Conservation (phyloP, 345 rosid species). For the Garcia nutans region DNA sequence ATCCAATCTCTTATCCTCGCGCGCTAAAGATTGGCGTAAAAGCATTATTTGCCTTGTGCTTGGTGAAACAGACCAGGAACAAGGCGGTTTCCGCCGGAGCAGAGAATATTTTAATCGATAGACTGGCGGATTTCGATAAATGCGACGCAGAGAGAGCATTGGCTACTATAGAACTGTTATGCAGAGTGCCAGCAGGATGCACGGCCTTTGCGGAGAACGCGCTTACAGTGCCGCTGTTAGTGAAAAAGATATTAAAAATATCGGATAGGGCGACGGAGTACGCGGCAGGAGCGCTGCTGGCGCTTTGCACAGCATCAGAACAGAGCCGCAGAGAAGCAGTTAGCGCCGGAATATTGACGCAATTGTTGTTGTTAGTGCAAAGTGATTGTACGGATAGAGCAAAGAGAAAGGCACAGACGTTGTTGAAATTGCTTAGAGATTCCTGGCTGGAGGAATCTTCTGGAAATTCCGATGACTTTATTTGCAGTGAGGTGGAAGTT, state of each 20-base stretch:
- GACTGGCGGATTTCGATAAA: slow-evolving; percentile 70
- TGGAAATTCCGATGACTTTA: slow-evolving; percentile 64
- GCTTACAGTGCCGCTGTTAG: slow-evolving; percentile 75
- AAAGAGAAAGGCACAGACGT: slow-evolving; percentile 89
- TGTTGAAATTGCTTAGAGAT: slow-evolving; percentile 76
- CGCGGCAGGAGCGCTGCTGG: slow-evolving; percentile 82
- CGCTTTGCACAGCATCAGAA: slow-evolving; percentile 73
- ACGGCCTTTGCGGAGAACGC: slow-evolving; percentile 65
- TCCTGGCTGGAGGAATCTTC: slow-evolving; percentile 72
- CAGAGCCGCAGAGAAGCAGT: slow-evolving; percentile 73
- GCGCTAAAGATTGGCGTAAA: slow-evolving; percentile 71
- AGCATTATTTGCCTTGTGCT: slow-evolving; percentile 79
- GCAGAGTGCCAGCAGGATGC: slow-evolving; percentile 73
- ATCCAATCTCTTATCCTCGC: slow-evolving; percentile 53
- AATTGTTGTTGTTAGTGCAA: slow-evolving; percentile 78
- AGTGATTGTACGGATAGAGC: slow-evolving; percentile 97
- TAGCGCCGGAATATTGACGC: slow-evolving; percentile 80
- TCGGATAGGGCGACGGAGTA: slow-evolving; percentile 93
- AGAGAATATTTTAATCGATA: slow-evolving; percentile 57
- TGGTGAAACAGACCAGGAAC: slow-evolving; percentile 74
- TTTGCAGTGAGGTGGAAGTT: slow-evolving; percentile 57
- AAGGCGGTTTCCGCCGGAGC: slow-evolving; percentile 81
- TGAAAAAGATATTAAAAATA: slow-evolving; percentile 65
- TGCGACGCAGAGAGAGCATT: slow-evolving; percentile 84
- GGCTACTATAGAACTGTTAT: slow-evolving; percentile 82